phyloP scores from a whole-genome alignment of 331 rosid species.

The Quercus lobata region DNA sequence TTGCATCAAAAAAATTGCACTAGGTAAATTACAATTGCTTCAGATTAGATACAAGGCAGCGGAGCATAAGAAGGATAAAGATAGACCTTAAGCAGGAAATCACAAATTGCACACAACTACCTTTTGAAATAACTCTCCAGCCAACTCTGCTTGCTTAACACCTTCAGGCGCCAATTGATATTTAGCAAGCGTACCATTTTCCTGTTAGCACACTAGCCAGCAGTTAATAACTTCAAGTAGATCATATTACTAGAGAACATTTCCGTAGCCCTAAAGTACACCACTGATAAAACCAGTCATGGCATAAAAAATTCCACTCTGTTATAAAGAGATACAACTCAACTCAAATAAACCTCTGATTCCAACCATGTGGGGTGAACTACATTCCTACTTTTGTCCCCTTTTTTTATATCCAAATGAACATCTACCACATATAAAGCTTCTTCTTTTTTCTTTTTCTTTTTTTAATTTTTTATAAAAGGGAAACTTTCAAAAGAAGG shows the following conservation, averaged over 20 bases:
- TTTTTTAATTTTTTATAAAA: rapidly evolving
- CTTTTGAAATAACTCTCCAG: constrained; percentile 57
- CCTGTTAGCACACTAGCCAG: constrained; percentile 37
- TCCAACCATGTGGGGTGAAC: not conserved
- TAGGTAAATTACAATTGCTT: not conserved
- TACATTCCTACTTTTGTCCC: not conserved
- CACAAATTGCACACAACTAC: constrained; percentile 20
- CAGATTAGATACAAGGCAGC: not conserved
- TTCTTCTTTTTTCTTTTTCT: rapidly evolving
- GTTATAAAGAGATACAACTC: not conserved
- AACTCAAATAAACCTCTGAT: not conserved
- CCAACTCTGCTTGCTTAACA: constrained; percentile 56
- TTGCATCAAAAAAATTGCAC: not conserved
- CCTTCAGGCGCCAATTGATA: constrained; percentile 74
- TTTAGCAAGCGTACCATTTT: constrained; percentile 68
- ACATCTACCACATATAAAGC: not conserved
- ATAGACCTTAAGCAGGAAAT: not conserved
- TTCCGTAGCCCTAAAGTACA: not conserved
- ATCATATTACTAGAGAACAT: not conserved
- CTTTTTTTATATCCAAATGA: no score
- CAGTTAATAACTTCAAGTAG: not conserved
- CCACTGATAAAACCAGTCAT: not conserved
- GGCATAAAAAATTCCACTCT: not conserved
- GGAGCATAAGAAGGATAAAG: not conserved
- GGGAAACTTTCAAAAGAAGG: no score